Base-by-base conservation (phyloP, 768 basidiomycete species). In the Kwoniella bestiolae region DNA sequence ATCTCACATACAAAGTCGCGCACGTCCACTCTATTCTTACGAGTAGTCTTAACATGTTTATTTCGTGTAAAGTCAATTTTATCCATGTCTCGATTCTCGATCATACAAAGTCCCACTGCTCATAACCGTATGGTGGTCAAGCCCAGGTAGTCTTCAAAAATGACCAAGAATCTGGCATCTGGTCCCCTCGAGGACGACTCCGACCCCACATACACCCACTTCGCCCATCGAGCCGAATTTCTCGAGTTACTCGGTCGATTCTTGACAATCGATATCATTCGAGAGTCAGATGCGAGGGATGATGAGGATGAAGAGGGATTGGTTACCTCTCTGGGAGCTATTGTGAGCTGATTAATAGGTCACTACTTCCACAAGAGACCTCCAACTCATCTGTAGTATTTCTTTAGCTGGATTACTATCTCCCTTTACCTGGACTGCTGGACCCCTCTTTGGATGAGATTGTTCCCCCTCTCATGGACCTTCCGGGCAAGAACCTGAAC, bases 401-500 rank as follows among this genome's bases (percentile, higher is more conserved):
- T 35, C 6, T 25, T 9, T 60, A 97, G 95, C 85, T 97, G 29
- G 86, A 87, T 76, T 87, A 89, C 76, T 97, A 95, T 76, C 94
- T 95, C 79, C 94, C 98, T 67, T 92, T 95, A 71, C 85, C 94
- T 2, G 91, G 93, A 79, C 86, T 99, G 3, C 84, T 98, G 12
- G 96, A 99, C 79, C 94, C 95, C 38, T 89, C 86, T 71, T 85
- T 99, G 21, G 91, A 94, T 74, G 78, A 83, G 32, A 86, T 99
- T 60, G 86, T 96, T 9, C 80, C 84, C 1, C 94, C 94, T 0
- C 87, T 89, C 1, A 87, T 93, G 34, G 85, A 87, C 32, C 78
- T 81, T 29, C 80, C 95, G 34, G 53, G 60, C 7, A 23, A 29
- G 26, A 69, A 41, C 55, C 69, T 72, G 34, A 35, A 28, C 21